Evolutionary conservation across 2,329 filamentous ascomycete genomes (phyloP).

Genomic region (Mycogone perniciosa): DNA sequence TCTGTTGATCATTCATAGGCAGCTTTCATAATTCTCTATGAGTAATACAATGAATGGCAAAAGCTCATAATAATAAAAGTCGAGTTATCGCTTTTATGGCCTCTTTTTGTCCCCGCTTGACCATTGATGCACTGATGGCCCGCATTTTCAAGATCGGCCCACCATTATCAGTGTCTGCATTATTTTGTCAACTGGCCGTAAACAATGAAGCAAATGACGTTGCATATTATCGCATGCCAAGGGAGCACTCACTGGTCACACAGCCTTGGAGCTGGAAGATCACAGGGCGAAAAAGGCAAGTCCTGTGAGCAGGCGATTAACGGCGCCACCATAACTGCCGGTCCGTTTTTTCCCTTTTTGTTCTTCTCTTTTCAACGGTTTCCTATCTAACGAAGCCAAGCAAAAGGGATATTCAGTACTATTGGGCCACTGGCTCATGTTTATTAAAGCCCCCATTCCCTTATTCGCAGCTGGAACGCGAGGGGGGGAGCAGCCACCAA

Average conservation of each 20-base stretch:
- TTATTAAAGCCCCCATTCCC: not conserved
- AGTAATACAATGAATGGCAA: too few species aligned
- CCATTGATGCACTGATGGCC: too few species aligned
- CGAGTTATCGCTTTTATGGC: too few species aligned
- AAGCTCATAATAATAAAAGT: too few species aligned
- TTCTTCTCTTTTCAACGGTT: not conserved
- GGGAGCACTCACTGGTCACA: conserved; percentile 1
- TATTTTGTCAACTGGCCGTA: not conserved
- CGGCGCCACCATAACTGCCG: conserved; percentile 3
- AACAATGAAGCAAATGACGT: conserved; percentile 10
- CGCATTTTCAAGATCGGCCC: too few species aligned
- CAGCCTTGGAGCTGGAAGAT: conserved; percentile 1
- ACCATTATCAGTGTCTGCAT: not conserved
- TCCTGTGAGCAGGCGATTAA: conserved; percentile 4
- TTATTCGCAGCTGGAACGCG: not conserved
- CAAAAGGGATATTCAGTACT: not conserved
- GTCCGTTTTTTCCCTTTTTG: not conserved
- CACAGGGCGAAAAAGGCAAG: conserved; percentile 7
- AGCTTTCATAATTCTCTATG: too few species aligned
- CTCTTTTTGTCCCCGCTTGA: too few species aligned
- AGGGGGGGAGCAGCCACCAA: not conserved
- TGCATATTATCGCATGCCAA: not conserved
- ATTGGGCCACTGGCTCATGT: not conserved
- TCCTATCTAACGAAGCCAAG: not conserved
- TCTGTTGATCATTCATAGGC: too few species aligned